These are phyloP conservation scores for Microbotryum lychnidis-dioicae DNA, from an alignment of 1,284 basidiomycete species.

Conservation along the genomic window DNA sequence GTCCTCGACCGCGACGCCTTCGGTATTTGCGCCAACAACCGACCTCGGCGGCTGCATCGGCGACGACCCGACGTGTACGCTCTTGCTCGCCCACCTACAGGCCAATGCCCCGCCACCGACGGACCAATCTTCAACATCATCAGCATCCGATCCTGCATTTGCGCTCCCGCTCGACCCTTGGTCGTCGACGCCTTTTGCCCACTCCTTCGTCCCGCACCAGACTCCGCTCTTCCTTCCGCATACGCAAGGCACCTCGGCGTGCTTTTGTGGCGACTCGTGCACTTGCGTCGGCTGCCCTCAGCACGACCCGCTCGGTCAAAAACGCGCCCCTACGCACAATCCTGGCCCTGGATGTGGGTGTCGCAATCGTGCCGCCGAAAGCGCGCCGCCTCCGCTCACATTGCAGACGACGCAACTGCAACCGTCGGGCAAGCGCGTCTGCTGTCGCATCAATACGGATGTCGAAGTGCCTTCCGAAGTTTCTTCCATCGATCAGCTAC, in stretches of 20 bases:
- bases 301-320: constrained; percentile 24
- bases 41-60: neutral
- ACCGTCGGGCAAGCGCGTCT: no score
- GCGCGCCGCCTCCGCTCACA: no score
- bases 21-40: neutral
- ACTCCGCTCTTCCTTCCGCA: constrained; percentile 23
- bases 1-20: no score
- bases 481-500: no score
- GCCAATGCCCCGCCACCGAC: neutral
- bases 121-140: neutral
- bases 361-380: no score
- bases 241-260: constrained; percentile 22
- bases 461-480: no score
- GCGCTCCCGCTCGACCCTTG: neutral
- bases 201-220: neutral
- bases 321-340: neutral
- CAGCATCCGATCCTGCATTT: neutral
- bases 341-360: no score
- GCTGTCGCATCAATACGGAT: no score
- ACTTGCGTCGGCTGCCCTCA: constrained; percentile 23
- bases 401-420: no score
- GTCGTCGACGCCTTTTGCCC: neutral
- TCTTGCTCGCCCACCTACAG: neutral
- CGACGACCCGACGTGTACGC: neutral
- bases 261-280: constrained; percentile 30